Percentiles rank a stretch among this genome's conserved stretches.
Evolutionary conservation across 768 basidiomycete genomes (phyloP).

Genomic region (Naganishia onofrii): DNA sequence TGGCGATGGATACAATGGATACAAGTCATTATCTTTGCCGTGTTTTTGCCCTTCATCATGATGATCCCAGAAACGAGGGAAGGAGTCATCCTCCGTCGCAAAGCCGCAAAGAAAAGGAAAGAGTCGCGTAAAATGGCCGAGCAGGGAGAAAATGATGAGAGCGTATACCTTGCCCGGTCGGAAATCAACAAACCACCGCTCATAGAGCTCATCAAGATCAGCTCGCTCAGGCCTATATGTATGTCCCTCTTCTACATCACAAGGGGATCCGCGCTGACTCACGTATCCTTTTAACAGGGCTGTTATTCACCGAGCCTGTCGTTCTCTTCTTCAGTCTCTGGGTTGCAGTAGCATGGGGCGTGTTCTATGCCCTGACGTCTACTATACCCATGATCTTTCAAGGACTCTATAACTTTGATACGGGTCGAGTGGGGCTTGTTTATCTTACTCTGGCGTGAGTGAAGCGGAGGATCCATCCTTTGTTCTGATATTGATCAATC

Average conservation of each 20-base stretch:
- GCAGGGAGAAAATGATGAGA: constrained; percentile 17
- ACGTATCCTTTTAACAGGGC: neutral
- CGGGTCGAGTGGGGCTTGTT: constrained; percentile 62
- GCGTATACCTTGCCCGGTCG: constrained; percentile 42
- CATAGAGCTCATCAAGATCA: constrained; percentile 62
- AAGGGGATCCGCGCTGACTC: neutral
- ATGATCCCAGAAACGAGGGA: constrained; percentile 70
- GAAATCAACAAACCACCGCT: constrained; percentile 45
- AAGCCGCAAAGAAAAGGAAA: constrained; percentile 65
- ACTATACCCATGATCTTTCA: constrained; percentile 59
- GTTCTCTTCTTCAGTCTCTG: constrained; percentile 63
- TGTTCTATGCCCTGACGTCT: constrained; percentile 65
- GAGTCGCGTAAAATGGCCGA: constrained; percentile 60
- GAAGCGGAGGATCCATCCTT: neutral
- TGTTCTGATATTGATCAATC: neutral
- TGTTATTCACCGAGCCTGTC: constrained; percentile 67
- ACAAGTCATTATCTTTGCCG: constrained; percentile 62
- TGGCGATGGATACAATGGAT: constrained; percentile 89
- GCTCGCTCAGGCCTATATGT: constrained; percentile 71
- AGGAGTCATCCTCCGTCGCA: constrained; percentile 65
- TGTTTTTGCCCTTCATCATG: constrained; percentile 58
- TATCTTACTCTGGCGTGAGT: constrained; percentile 59
- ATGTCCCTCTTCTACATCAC: constrained; percentile 44
- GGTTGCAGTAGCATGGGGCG: constrained; percentile 68
- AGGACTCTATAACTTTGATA: constrained; percentile 62